Percentiles rank a stretch among this genome's conserved stretches.
Conservation (phyloP, 768 basidiomycete genomes). For the Albatrellus ellisii region DNA sequence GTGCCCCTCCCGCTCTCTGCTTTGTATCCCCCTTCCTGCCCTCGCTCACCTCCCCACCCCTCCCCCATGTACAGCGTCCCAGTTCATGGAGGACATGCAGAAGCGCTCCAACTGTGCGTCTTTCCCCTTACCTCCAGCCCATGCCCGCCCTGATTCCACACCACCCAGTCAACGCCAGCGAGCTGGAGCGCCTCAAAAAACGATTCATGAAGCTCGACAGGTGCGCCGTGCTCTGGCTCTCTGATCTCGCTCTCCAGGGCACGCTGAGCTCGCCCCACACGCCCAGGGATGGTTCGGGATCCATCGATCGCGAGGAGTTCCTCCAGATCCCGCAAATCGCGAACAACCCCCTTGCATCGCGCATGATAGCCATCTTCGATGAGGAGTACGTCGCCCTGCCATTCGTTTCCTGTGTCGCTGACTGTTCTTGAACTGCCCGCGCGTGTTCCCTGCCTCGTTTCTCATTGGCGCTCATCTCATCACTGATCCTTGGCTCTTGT, state of each 20-base stretch:
- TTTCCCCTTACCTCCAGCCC: too few relatives aligned
- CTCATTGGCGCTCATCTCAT: too few relatives aligned
- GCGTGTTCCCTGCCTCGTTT: too few relatives aligned
- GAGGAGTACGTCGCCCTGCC: constrained; percentile 65
- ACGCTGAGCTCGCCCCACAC: neutral
- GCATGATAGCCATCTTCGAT: constrained; percentile 99
- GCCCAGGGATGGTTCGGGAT: constrained; percentile 87
- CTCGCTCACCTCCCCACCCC: too few relatives aligned
- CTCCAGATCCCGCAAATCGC: constrained; percentile 98
- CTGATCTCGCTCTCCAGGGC: too few relatives aligned
- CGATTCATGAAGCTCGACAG: constrained; percentile 99
- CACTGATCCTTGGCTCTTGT: too few relatives aligned
- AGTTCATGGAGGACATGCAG: constrained; percentile 98
- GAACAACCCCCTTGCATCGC: constrained; percentile 88
- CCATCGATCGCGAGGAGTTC: constrained; percentile 98
- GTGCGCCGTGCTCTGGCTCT: too few relatives aligned
- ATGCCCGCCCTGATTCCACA: too few relatives aligned
- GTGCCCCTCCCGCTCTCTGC: constrained; percentile 19
- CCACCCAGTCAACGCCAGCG: constrained; percentile 75
- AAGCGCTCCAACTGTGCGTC: constrained; percentile 91
- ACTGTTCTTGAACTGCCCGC: too few relatives aligned
- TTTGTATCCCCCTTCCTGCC: too few relatives aligned
- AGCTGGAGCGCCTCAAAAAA: constrained; percentile 93
- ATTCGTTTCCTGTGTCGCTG: too few relatives aligned
- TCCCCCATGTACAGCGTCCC: constrained; percentile 43